Conservation (phyloP, 225 moss, liverwort and hornwort genomes). For the Bryoerythrophyllum caledonicum region DNA sequence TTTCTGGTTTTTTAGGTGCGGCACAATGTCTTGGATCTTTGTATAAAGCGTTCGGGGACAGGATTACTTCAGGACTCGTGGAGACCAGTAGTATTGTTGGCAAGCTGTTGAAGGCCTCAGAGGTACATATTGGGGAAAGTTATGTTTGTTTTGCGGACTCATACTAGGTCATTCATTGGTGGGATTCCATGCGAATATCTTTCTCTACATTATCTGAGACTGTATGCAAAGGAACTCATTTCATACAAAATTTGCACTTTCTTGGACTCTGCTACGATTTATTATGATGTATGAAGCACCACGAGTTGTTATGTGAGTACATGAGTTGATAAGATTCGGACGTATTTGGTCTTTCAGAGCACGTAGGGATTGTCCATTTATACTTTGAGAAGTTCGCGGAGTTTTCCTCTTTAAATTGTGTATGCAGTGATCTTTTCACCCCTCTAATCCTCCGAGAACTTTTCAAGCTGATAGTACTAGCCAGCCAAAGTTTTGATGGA, state of each 20-base stretch:
- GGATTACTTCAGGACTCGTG: constrained; percentile 78
- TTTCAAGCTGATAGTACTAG: not conserved
- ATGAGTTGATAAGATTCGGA: constrained; percentile 2
- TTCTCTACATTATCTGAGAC: constrained; percentile 4
- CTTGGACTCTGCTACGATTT: not conserved
- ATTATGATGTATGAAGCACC: not conserved
- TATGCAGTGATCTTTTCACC: constrained; percentile 1
- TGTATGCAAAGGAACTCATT: not conserved
- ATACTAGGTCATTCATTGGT: constrained; percentile 4
- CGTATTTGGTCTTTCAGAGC: constrained; percentile 11
- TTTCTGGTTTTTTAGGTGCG: constrained; percentile 55
- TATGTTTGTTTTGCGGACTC: constrained; percentile 3
- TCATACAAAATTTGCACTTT: not conserved
- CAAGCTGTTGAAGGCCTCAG: constrained; percentile 87
- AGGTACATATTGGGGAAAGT: constrained; percentile 42
- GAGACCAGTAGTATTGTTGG: constrained; percentile 95
- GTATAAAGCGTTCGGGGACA: constrained; percentile 77
- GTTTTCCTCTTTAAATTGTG: not conserved
- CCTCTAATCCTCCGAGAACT: not conserved
- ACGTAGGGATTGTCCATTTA: constrained; percentile 3
- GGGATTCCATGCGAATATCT: not conserved
- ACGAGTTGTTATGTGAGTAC: constrained; percentile 2
- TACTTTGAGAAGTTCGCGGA: not conserved
- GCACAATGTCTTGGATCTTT: constrained; percentile 95
- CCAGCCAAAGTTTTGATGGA: not conserved